These are phyloP conservation scores for Austroboletus novae-zelandiae DNA, from an alignment of 1,284 basidiomycete species.

Conservation along the genomic window DNA sequence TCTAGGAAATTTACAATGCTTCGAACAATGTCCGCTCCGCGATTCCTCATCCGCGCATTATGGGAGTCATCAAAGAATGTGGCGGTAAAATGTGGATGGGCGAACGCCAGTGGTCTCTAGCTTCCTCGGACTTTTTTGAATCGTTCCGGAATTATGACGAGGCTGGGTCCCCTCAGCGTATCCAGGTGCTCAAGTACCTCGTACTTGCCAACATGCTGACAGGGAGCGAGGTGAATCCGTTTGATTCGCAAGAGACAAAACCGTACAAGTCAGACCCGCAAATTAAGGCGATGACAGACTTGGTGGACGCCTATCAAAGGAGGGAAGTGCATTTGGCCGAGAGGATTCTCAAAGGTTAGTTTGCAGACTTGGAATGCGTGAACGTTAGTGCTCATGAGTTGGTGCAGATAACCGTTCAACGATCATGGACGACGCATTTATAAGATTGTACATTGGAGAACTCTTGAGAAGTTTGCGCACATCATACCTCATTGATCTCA, in stretches of 20 bases:
- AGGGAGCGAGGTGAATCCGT: constrained; percentile 98
- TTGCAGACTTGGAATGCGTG: background rate
- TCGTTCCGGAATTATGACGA: constrained; percentile 99
- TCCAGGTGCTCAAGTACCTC: constrained; percentile 97
- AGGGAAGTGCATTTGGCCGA: constrained; percentile 96
- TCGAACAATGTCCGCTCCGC: constrained; percentile 92
- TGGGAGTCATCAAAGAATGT: constrained; percentile 99
- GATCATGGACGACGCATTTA: constrained; percentile 95
- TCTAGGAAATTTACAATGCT: constrained; percentile 94
- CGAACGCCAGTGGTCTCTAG: constrained; percentile 97
- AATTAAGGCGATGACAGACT: constrained; percentile 96
- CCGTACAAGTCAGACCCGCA: constrained; percentile 98
- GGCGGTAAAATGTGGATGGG: constrained; percentile 99
- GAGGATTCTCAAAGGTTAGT: constrained; percentile 83
- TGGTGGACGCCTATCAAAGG: constrained; percentile 94
- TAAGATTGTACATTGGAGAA: constrained; percentile 92
- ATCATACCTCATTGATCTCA: constrained; percentile 95
- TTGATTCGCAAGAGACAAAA: constrained; percentile 99
- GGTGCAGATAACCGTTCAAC: constrained; percentile 83
- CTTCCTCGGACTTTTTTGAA: constrained; percentile 98
- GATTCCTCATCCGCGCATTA: constrained; percentile 97
- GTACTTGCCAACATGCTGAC: constrained; percentile 99
- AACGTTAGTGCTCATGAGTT: background rate
- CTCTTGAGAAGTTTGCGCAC: constrained; percentile 90
- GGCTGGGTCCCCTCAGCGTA: constrained; percentile 93